Base-by-base conservation (phyloP, 805 yeast genomes). In the Yarrowia yakushimensis region DNA sequence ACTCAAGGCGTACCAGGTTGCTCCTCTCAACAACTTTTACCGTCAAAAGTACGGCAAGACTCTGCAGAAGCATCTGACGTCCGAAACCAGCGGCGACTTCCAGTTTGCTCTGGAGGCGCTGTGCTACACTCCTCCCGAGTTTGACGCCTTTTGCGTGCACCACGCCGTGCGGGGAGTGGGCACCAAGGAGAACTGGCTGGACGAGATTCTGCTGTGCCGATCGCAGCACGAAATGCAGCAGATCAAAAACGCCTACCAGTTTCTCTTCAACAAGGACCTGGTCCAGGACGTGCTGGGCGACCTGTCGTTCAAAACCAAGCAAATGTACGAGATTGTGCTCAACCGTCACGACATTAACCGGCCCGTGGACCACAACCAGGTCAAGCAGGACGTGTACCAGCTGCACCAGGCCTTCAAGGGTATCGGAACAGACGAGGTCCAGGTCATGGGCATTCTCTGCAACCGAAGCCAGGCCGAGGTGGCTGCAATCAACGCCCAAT, bases 291-390 rank as follows among this genome's bases (percentile, higher is more conserved):
- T 67, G 25, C 52, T 59, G 7, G 66, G 63, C 42, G 69, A 67
- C 33, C 63, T 67, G 41, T 64, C 67, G 28, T 46, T 67, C 63
- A 66, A 65, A 63, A 67, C 69, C 48, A 39, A 67, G 45, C 61
- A 31, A 28, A 36, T 67, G 64, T 67, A 64, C 18, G 64, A 27
- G 27, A 67, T 65, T 63, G 69, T 67, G 28, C 36, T 66, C 39
- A 30, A 39, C 25, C 31, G 69, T 3, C 41, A 45, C 61, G 68
- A 64, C 17, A 69, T 65, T 36, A 54, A 48, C 37, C 27, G 36
- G 6, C 59, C 59, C 13, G 59, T 52, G 8, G 59, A 52, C 31
- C 59, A 43, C 31, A 52, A 52, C 43, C 48, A 62, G 11, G 68
- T 67, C 18, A 36, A 36, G 30, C 39, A 60, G 30, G 69, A 67